phyloP scores from a whole-genome alignment of 495 filamentous ascomycete genomes.

The Neurospora africana region DNA sequence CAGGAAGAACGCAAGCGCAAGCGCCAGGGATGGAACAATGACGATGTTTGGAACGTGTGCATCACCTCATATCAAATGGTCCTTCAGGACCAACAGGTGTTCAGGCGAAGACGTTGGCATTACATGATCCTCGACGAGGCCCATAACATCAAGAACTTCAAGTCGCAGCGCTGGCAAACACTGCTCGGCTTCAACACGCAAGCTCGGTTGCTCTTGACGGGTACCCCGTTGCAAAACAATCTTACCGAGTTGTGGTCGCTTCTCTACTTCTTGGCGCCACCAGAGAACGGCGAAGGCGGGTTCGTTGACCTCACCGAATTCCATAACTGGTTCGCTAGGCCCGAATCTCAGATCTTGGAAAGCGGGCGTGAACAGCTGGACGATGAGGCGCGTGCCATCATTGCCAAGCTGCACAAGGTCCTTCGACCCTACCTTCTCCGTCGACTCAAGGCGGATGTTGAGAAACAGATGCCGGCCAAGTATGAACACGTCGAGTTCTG shows the following conservation, averaged over 20 bases:
- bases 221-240: constrained; percentile 95
- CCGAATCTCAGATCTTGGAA: constrained; percentile 90
- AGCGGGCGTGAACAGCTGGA: constrained; percentile 89
- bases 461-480: constrained; percentile 98
- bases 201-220: constrained; percentile 79
- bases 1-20: constrained; percentile 86
- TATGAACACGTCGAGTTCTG: constrained; percentile 96
- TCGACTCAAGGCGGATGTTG: constrained; percentile 91
- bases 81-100: constrained; percentile 85
- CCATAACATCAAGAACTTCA: constrained; percentile 99
- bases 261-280: constrained; percentile 89
- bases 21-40: constrained; percentile 80
- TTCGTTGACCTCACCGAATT: constrained; percentile 90
- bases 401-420: constrained; percentile 85
- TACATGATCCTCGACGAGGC: constrained; percentile 98
- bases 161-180: constrained; percentile 91
- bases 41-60: constrained; percentile 89
- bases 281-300: constrained; percentile 72
- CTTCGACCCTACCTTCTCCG: constrained; percentile 87
- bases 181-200: constrained; percentile 84
- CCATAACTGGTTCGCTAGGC: constrained; percentile 83
- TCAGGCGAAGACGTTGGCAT: constrained; percentile 89
- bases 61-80: constrained; percentile 96
- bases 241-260: constrained; percentile 95
- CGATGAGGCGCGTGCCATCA: constrained; percentile 77